Evolutionary conservation across 2,329 filamentous ascomycete species (phyloP), one percentile per base, ranked within the genome.

Genomic region (Neodidymelliopsis sp.): DNA sequence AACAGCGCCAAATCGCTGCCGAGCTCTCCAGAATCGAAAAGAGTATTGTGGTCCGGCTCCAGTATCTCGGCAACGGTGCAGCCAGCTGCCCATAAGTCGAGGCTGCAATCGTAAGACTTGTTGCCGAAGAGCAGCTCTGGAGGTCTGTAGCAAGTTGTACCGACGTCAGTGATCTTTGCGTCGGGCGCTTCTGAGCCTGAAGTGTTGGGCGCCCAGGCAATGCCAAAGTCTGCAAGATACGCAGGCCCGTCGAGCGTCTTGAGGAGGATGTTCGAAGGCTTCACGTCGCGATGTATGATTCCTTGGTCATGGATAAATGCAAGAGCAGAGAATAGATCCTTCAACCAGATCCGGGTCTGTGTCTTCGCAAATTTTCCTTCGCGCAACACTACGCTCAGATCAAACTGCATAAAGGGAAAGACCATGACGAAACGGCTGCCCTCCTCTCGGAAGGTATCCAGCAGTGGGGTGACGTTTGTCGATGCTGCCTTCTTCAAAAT

Each of bases 1-100:
- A 99, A 93, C 39, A 99, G 78, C 0, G 90, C 89, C 28, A 99
- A 79, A 73, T 99, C 94, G 66, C 90, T 97, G 0, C 95, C 94
- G 39, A 97, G 81, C 61, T 96, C 90, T 1, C 91, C 89, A 3
- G 91, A 90, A 67, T 94, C 88, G 61, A 99, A 97, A 1, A 97
- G 78, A 0, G 88, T 81, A 52, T 75, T 33, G 75, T 84, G 60
- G 69, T 79, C 57, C 57, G 79, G 54, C 71, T 80, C 66, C 76
- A 85, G 66, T 72, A 89, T 76, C 73, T 97, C 92, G 4, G 91
- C 89, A 9, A 95, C 83, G 64, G 96, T 88, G 54, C 88, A 87
- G 1, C 95, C 94, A 0, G 88, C 82, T 4, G 86, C 89, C 94
- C 95, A 99, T 74, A 97, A 85, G 71, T 99, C 94, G 2, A 97